Conservation (phyloP, 208 protist species). For the Leishmania aethiopica region DNA sequence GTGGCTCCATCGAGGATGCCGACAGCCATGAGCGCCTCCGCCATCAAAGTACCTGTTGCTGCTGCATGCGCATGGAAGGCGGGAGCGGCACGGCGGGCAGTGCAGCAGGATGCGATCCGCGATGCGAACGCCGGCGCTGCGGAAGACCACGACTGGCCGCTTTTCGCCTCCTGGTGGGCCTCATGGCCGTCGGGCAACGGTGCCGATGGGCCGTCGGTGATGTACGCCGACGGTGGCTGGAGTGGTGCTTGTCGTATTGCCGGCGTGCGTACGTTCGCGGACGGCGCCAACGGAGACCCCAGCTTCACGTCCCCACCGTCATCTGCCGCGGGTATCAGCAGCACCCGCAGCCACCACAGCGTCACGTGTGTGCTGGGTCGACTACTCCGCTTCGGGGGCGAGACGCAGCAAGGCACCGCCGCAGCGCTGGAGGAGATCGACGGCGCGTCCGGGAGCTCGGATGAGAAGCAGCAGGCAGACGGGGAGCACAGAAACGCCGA, state of each 20-base stretch:
- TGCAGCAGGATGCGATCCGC: neutral
- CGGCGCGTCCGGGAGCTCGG: neutral
- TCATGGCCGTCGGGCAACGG: constrained; percentile 16
- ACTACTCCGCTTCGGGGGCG: constrained; percentile 71
- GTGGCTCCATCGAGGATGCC: neutral
- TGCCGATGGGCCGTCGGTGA: constrained; percentile 18
- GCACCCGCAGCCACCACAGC: constrained; percentile 46
- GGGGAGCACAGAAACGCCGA: neutral
- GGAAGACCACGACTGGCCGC: constrained; percentile 14
- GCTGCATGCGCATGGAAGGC: constrained; percentile 6
- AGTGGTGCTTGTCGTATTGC: constrained; percentile 37
- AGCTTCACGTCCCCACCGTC: neutral
- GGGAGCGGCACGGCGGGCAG: neutral
- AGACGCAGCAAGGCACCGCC: constrained; percentile 42
- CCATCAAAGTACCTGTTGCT: neutral
- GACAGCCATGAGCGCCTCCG: neutral
- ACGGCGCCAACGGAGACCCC: neutral
- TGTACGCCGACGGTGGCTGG: constrained; percentile 71
- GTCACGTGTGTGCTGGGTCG: constrained; percentile 33
- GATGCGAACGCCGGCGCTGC: neutral
- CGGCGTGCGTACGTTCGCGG: constrained; percentile 30
- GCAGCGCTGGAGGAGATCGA: constrained; percentile 37
- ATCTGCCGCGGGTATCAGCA: neutral
- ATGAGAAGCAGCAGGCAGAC: neutral
- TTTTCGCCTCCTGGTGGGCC: constrained; percentile 30